phyloP scores from a whole-genome alignment of 345 rosid species.

The Pistacia atlantica region DNA sequence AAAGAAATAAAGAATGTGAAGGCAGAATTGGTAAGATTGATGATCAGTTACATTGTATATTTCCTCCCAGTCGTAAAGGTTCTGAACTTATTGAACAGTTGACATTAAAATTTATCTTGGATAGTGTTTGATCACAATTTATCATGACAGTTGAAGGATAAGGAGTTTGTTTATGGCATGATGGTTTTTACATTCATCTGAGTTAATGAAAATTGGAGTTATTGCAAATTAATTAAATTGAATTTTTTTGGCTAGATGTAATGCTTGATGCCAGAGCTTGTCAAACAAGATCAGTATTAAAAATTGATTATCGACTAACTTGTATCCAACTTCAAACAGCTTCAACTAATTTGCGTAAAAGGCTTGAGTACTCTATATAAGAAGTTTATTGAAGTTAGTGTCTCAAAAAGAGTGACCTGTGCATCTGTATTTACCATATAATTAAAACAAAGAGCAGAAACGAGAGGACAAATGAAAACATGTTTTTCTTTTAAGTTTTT shows the following conservation, averaged over 20 bases:
- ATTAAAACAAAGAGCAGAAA: background rate
- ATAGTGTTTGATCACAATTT: background rate
- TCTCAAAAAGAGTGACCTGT: background rate
- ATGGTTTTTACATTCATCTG: background rate
- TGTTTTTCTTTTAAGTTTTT: background rate
- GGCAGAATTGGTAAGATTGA: constrained; percentile 66
- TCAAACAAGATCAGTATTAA: background rate
- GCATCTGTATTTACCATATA: background rate
- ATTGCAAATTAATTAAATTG: background rate
- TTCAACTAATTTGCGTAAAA: background rate
- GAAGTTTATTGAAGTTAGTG: background rate
- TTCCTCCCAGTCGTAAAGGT: background rate
- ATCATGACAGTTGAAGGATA: background rate
- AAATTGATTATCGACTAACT: background rate
- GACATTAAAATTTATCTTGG: background rate
- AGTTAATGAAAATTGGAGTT: too few species aligned
- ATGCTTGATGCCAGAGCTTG: constrained; percentile 5
- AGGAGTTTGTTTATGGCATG: background rate
- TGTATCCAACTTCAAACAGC: background rate
- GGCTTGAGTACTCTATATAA: background rate
- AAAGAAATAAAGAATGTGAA: constrained; percentile 74
- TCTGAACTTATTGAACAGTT: background rate
- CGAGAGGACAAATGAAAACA: background rate
- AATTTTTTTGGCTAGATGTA: background rate
- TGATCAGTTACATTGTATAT: constrained; percentile 6